These are phyloP conservation scores for Bjerkandera adusta DNA, from an alignment of 1,284 basidiomycete genomes.

Conservation along the genomic window DNA sequence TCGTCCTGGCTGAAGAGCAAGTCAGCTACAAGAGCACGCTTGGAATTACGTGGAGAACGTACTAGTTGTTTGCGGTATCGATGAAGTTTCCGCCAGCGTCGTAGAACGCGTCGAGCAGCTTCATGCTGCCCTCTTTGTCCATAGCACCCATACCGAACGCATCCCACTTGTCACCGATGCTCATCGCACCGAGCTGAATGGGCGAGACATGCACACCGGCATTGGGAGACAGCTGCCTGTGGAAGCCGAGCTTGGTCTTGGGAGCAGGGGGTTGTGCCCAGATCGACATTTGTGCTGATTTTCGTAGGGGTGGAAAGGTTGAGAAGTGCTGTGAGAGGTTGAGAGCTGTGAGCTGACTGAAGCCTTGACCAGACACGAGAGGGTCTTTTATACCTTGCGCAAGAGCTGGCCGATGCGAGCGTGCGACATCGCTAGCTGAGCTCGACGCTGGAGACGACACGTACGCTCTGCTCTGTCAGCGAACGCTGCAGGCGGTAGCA, in stretches of 20 bases:
- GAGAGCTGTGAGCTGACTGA: no score
- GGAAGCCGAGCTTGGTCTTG: conserved; percentile 18
- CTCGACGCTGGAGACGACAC: no score
- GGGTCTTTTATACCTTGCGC: no score
- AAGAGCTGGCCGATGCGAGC: no score
- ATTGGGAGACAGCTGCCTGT: conserved; percentile 10
- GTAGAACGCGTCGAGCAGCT: conserved; percentile 31
- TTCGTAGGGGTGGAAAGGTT: no score
- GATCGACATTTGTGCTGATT: no score
- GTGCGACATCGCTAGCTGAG: no score
- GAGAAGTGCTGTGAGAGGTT: no score
- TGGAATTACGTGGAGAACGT: conserved; percentile 3
- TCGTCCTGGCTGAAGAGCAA: conserved; percentile 24
- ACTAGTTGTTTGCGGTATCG: conserved; percentile 32
- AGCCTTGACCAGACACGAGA: no score
- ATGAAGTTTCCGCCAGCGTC: conserved; percentile 33
- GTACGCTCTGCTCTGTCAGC: no score
- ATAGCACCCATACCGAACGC: conserved; percentile 39
- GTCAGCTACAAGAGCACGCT: not conserved
- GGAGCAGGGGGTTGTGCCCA: no score
- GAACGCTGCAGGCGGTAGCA: no score
- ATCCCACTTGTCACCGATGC: conserved; percentile 45
- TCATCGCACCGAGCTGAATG: conserved; percentile 45
- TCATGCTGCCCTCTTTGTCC: conserved; percentile 28
- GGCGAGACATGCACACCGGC: conserved; percentile 13